Percentiles rank a stretch among this genome's conserved stretches.
These are phyloP conservation scores for Penicillium sp. DNA, from an alignment of 2,329 filamentous ascomycete species.

Conservation along the genomic window DNA sequence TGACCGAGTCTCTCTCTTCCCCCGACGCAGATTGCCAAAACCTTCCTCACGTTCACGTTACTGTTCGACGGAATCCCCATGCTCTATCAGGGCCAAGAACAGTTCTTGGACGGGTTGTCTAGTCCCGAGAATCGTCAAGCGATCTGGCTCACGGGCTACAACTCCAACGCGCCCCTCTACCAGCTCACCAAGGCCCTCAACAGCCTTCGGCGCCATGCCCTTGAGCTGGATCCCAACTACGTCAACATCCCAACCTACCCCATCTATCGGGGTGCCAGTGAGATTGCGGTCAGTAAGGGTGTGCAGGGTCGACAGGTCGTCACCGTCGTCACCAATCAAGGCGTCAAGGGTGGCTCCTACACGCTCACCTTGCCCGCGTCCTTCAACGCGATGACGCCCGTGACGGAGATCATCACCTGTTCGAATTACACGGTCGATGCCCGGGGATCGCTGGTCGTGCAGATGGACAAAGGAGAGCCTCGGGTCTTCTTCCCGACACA, in stretches of 20 bases:
- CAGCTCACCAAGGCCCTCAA: conserved; percentile 36
- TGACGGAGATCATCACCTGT: conserved; percentile 28
- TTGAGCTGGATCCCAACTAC: conserved; percentile 32
- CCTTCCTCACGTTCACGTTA: conserved; percentile 57
- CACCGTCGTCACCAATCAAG: conserved; percentile 41
- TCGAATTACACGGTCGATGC: conserved; percentile 22
- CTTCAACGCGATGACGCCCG: conserved; percentile 19
- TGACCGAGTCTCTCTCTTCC: not conserved
- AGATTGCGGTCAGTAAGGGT: conserved; percentile 45
- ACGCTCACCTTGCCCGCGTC: conserved; percentile 25
- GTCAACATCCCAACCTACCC: conserved; percentile 25
- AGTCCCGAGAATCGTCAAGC: conserved; percentile 49
- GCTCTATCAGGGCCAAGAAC: conserved; percentile 47
- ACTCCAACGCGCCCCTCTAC: conserved; percentile 38
- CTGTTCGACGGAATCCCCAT: conserved; percentile 50
- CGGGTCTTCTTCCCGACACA: conserved; percentile 25
- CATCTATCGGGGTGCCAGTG: conserved; percentile 22
- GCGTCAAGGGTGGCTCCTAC: conserved; percentile 26
- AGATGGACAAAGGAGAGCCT: conserved; percentile 28
- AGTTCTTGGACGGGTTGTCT: conserved; percentile 48
- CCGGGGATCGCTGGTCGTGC: conserved; percentile 19
- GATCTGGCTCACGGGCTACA: conserved; percentile 44
- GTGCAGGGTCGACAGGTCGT: conserved; percentile 37
- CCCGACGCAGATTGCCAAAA: conserved; percentile 47
- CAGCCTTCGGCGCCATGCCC: conserved; percentile 38